Conservation (phyloP, 352 stramenopile species). For the Stramenopiles sp. region DNA sequence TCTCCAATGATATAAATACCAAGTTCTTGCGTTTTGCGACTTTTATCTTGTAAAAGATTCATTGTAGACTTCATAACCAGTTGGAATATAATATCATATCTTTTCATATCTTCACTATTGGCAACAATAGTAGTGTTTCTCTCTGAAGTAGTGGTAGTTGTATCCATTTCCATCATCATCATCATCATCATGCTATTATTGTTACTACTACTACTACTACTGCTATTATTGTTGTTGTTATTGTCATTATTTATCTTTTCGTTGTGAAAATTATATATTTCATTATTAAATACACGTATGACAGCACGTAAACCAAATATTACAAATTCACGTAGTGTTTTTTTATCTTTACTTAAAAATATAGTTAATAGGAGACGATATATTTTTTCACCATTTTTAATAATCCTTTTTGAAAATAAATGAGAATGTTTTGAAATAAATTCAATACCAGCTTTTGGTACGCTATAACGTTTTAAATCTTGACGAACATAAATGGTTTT, state of each 20-base stretch:
- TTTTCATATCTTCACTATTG: neutral
- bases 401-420: neutral
- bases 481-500: neutral
- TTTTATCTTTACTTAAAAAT: neutral
- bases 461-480: neutral
- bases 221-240: no score
- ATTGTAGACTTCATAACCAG: neutral
- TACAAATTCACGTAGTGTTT: neutral
- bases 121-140: neutral
- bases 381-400: neutral
- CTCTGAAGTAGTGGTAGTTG: no score
- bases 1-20: neutral
- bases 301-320: neutral
- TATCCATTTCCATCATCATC: no score
- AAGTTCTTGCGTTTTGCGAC: neutral
- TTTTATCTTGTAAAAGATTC: neutral
- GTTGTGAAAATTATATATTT: no score
- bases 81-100: neutral
- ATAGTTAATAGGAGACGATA: neutral
- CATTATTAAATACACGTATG: neutral
- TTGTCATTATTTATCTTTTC: no score
- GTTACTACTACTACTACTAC: no score
- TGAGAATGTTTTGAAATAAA: neutral
- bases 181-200: no score
- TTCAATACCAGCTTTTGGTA: neutral